Percentiles rank a stretch among this genome's conserved stretches.
Conservation (phyloP, 2,329 filamentous ascomycete species). For the Fusarium buxicola region DNA sequence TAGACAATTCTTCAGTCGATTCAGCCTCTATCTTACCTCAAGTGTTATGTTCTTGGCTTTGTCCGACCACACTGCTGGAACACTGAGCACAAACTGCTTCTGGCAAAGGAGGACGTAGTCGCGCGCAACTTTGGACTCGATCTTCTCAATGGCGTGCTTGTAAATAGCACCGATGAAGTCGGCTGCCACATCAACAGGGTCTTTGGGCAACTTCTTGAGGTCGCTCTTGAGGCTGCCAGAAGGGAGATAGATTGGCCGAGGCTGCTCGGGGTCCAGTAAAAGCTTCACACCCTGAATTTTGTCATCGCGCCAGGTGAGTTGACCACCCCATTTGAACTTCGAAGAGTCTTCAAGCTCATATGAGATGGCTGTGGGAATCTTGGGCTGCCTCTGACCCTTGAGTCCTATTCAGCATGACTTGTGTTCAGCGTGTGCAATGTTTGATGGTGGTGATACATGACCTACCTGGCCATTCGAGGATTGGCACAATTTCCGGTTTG, state of each 20-base stretch:
- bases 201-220: slow-evolving; percentile 25
- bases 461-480: slow-evolving; percentile 38
- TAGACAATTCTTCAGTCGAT: no score
- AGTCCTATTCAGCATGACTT: background rate
- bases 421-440: no score
- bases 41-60: slow-evolving; percentile 31
- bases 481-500: slow-evolving; percentile 12
- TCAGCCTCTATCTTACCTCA: slow-evolving; percentile 23
- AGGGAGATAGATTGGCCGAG: slow-evolving; percentile 22
- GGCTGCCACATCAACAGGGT: slow-evolving; percentile 23
- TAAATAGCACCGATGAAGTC: slow-evolving; percentile 31
- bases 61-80: slow-evolving; percentile 37
- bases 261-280: slow-evolving; percentile 30
- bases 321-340: slow-evolving; percentile 29
- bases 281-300: slow-evolving; percentile 36
- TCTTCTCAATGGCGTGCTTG: slow-evolving; percentile 26
- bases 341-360: slow-evolving; percentile 14
- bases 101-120: slow-evolving; percentile 26
- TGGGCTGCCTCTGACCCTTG: slow-evolving; percentile 6
- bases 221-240: slow-evolving; percentile 2
- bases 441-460: no score
- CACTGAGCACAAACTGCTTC: slow-evolving; percentile 31
- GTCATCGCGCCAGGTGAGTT: slow-evolving; percentile 2
- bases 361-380: slow-evolving; percentile 35
- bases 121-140: slow-evolving; percentile 21